These are phyloP conservation scores for Fusarium setosum DNA, from an alignment of 2,329 filamentous ascomycete species.

Conservation along the genomic window DNA sequence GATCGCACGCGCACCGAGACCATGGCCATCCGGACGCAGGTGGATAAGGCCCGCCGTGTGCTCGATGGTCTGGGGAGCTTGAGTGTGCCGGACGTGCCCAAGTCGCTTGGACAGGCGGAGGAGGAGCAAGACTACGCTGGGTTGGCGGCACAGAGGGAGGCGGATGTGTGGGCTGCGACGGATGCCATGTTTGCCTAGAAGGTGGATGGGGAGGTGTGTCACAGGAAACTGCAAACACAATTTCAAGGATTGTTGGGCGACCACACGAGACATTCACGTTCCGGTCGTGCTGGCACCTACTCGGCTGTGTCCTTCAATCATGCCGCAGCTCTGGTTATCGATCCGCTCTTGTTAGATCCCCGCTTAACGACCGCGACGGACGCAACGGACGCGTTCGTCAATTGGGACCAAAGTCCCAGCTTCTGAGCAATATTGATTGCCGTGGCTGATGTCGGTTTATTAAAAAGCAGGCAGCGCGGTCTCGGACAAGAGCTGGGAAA, in stretches of 20 bases:
- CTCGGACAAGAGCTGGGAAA: not conserved
- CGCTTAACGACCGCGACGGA: too few species aligned
- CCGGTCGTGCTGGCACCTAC: too few species aligned
- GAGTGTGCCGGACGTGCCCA: slow-evolving; percentile 46
- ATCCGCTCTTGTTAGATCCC: too few species aligned
- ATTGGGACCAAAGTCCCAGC: too few species aligned
- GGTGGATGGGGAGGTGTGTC: not conserved
- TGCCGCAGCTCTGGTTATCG: too few species aligned
- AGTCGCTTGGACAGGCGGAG: slow-evolving; percentile 19
- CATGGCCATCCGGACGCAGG: slow-evolving; percentile 72
- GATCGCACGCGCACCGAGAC: slow-evolving; percentile 80
- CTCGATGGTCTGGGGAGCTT: slow-evolving; percentile 75
- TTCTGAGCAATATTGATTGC: too few species aligned
- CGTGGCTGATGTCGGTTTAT: too few species aligned
- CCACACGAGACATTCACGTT: too few species aligned
- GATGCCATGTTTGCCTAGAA: slow-evolving; percentile 54
- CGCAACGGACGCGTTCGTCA: too few species aligned
- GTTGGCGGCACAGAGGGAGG: slow-evolving; percentile 41
- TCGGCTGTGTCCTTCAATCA: too few species aligned
- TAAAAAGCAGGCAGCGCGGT: not conserved
- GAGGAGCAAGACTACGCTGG: slow-evolving; percentile 34
- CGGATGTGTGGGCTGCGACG: slow-evolving; percentile 55
- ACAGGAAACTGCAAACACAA: too few species aligned
- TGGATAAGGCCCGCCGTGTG: slow-evolving; percentile 78
- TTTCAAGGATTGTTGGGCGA: too few species aligned